Evolutionary conservation across 129 eudicot species (phyloP).

Genomic region (Kitagawia praeruptora): DNA sequence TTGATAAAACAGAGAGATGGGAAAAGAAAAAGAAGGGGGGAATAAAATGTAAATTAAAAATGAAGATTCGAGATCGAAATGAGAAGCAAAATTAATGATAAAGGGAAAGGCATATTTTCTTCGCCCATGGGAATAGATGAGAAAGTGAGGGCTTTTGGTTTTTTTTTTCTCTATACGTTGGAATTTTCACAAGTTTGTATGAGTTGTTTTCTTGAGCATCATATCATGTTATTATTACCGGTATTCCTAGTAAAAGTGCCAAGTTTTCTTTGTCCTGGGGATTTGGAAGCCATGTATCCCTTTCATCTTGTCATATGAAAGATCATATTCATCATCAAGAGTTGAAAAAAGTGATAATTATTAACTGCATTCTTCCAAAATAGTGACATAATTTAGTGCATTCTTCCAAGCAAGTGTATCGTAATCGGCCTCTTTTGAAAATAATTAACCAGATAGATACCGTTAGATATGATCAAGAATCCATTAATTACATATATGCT

Average conservation of each 20-base stretch:
- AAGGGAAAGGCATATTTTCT: slow-evolving; percentile 18
- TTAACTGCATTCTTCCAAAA: no score
- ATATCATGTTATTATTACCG: neutral
- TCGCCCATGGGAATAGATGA: slow-evolving; percentile 36
- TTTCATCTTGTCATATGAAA: neutral
- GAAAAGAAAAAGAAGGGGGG: neutral
- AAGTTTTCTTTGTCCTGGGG: neutral
- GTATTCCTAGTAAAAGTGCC: neutral
- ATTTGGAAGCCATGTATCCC: neutral
- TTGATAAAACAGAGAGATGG: slow-evolving; percentile 19
- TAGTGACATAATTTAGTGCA: no score
- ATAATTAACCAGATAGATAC: no score
- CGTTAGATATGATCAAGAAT: no score
- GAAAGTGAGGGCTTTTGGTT: slow-evolving; percentile 27
- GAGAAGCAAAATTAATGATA: slow-evolving; percentile 20
- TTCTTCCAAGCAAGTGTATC: no score
- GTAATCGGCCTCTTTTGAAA: no score
- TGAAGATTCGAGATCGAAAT: slow-evolving; percentile 29
- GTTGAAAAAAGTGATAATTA: neutral
- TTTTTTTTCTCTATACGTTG: neutral
- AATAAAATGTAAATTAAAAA: neutral
- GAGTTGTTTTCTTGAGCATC: slow-evolving; percentile 5
- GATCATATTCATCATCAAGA: no score
- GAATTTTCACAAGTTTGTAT: slow-evolving; percentile 1
- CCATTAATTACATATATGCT: no score